Evolutionary conservation across 2,329 filamentous ascomycete genomes (phyloP).

Genomic region (Botryotinia calthae): DNA sequence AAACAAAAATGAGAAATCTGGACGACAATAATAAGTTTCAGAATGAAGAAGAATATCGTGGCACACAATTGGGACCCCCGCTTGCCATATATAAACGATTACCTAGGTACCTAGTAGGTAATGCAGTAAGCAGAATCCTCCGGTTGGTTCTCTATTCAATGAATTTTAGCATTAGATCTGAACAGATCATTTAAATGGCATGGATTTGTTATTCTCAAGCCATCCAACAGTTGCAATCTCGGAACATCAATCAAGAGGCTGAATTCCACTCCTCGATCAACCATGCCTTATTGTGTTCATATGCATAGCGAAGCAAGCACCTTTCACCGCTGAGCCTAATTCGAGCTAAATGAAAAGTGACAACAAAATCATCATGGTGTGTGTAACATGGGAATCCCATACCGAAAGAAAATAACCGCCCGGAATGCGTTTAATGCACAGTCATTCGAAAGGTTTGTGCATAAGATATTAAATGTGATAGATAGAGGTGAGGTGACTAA

Average conservation of each 20-base stretch:
- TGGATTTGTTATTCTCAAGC: not conserved
- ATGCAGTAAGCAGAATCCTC: not conserved
- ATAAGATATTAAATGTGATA: not conserved
- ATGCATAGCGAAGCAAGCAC: too few species aligned
- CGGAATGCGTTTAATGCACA: constrained; percentile 1
- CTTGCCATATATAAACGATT: not conserved
- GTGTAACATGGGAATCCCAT: too few species aligned
- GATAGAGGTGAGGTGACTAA: too few species aligned
- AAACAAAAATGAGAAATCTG: not conserved
- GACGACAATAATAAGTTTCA: not conserved
- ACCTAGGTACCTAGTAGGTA: too few species aligned
- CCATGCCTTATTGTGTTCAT: too few species aligned
- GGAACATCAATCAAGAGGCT: not conserved
- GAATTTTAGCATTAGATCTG: not conserved
- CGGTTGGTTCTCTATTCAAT: not conserved
- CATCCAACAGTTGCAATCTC: not conserved
- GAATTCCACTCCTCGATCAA: not conserved
- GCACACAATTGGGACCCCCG: not conserved
- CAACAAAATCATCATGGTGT: too few species aligned
- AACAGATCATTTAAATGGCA: not conserved
- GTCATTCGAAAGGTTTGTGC: too few species aligned
- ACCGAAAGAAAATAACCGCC: not conserved
- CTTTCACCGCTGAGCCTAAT: not conserved
- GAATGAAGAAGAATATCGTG: too few species aligned
- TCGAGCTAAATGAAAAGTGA: not conserved